Conservation (phyloP, 371 early-diverging fungal species). For the Rhizopus stolonifer region DNA sequence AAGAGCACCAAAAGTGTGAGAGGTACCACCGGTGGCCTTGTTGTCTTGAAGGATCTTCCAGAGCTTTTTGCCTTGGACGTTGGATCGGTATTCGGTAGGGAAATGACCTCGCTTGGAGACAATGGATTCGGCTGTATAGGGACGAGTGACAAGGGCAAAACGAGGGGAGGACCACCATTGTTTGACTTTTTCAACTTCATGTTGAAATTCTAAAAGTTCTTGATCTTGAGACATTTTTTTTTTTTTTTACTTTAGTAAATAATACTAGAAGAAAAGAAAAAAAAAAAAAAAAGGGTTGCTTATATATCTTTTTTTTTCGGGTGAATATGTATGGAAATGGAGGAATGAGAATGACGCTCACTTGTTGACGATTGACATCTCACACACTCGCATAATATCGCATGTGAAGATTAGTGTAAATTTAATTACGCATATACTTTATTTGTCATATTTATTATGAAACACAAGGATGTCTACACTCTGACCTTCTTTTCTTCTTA, state of each 20-base stretch:
- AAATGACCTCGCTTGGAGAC: conserved; percentile 90
- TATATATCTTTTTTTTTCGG: conserved; percentile 6
- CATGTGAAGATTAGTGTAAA: not conserved
- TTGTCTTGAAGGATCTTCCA: conserved; percentile 83
- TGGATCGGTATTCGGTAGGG: conserved; percentile 74
- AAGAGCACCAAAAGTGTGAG: conserved; percentile 93
- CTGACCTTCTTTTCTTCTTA: too few species aligned
- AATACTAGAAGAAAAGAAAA: conserved; percentile 2
- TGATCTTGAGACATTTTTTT: conserved; percentile 38
- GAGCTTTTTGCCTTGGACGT: conserved; percentile 90
- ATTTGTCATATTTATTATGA: not conserved
- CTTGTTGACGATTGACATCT: not conserved
- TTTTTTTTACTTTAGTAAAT: not conserved
- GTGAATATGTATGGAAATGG: not conserved
- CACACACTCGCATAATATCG: conserved; percentile 1
- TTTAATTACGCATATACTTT: not conserved
- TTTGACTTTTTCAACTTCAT: conserved; percentile 82
- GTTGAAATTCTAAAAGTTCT: conserved; percentile 70
- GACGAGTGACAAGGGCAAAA: conserved; percentile 83
- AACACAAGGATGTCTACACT: too few species aligned
- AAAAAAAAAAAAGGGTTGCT: not conserved
- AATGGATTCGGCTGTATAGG: conserved; percentile 90
- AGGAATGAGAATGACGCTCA: not conserved
- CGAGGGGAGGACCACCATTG: conserved; percentile 88
- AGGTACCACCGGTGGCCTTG: conserved; percentile 75